Percentiles rank a stretch among this genome's conserved stretches.
Evolutionary conservation across 2,329 filamentous ascomycete genomes (phyloP).

Genomic region (Juglanconis oblonga): DNA sequence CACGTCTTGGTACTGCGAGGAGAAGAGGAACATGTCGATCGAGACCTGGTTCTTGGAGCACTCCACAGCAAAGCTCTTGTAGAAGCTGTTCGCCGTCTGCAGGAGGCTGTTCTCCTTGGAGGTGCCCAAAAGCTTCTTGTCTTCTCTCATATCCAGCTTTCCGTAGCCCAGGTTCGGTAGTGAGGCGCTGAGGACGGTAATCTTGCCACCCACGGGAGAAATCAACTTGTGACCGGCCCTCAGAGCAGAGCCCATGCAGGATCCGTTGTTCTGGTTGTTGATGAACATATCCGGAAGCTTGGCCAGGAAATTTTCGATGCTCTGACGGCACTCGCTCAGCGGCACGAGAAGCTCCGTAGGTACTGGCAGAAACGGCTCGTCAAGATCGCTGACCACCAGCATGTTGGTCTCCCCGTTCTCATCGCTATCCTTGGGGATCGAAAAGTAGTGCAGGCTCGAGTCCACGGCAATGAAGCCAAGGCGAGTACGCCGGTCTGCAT

Average conservation of each 20-base stretch:
- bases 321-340: constrained; percentile 81
- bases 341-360: constrained; percentile 89
- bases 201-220: constrained; percentile 89
- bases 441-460: constrained; percentile 93
- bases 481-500: constrained; percentile 87
- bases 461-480: constrained; percentile 96
- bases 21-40: constrained; percentile 97
- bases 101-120: constrained; percentile 85
- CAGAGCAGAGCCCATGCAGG: constrained; percentile 92
- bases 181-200: constrained; percentile 85
- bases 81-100: constrained; percentile 93
- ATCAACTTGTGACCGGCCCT: constrained; percentile 95
- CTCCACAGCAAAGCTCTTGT: constrained; percentile 98
- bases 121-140: constrained; percentile 93
- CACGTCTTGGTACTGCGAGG: constrained; percentile 94
- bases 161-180: constrained; percentile 87
- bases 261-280: constrained; percentile 82
- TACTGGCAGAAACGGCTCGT: constrained; percentile 94
- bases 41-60: constrained; percentile 99
- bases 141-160: constrained; percentile 88
- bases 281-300: constrained; percentile 97
- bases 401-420: constrained; percentile 84
- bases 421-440: constrained; percentile 82
- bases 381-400: constrained; percentile 90
- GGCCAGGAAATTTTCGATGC: constrained; percentile 85